Conservation (phyloP, 805 yeast species). For the Lachancea nothofagi region DNA sequence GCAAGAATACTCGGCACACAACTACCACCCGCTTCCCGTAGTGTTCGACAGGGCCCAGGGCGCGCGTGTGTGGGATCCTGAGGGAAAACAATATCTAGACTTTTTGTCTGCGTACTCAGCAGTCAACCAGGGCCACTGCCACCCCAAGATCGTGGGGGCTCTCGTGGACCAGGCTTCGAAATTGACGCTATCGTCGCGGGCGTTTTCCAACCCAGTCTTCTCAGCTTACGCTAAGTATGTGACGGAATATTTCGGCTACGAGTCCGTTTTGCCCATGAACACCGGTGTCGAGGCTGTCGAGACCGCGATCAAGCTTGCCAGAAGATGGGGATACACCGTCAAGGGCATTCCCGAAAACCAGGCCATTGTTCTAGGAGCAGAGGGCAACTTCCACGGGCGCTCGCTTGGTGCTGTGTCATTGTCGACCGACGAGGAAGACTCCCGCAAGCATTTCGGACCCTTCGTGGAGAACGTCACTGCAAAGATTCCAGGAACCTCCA, state of each 20-base stretch:
- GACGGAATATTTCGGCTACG: conserved; percentile 85
- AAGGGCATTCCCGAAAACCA: conserved; percentile 79
- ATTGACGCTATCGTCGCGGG: conserved; percentile 87
- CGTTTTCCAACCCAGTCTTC: conserved; percentile 84
- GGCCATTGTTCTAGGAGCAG: conserved; percentile 83
- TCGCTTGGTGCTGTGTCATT: conserved; percentile 91
- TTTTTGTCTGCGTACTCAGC: conserved; percentile 94
- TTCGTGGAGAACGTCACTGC: conserved; percentile 82
- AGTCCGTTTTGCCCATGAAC: conserved; percentile 94
- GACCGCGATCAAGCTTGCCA: conserved; percentile 86
- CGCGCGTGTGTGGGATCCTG: conserved; percentile 97
- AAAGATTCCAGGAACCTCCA: conserved; percentile 61
- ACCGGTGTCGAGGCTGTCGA: conserved; percentile 99
- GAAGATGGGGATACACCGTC: conserved; percentile 93
- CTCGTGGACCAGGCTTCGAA: conserved; percentile 79
- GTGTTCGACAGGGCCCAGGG: conserved; percentile 86
- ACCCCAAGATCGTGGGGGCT: conserved; percentile 83
- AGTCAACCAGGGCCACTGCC: conserved; percentile 97
- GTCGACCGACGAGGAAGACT: conserved; percentile 87
- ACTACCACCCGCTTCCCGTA: conserved; percentile 94
- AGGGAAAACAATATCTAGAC: conserved; percentile 88
- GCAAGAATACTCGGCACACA: conserved; percentile 83
- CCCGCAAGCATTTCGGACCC: conserved; percentile 84
- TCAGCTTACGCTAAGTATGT: conserved; percentile 82
- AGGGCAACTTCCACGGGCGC: conserved; percentile 93